Conservation (phyloP, 1,139 yeast species). For the Pichia sp. region DNA sequence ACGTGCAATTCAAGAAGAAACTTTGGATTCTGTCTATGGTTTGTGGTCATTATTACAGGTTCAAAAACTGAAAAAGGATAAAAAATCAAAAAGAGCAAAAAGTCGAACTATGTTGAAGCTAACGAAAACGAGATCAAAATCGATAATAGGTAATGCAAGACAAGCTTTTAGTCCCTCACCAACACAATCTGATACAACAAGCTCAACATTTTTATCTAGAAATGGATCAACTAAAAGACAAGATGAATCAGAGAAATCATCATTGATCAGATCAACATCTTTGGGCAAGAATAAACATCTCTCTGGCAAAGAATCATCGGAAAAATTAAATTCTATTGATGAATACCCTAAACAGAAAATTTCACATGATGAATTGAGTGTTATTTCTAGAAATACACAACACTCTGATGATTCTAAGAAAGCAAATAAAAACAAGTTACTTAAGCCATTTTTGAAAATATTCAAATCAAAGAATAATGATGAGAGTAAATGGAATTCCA, state of each 20-base stretch:
- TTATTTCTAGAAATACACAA: conserved; percentile 4
- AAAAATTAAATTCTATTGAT: not conserved
- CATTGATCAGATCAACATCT: not conserved
- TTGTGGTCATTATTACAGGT: conserved; percentile 73
- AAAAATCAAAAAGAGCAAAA: conserved; percentile 32
- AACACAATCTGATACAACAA: not conserved
- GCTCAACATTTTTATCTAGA: conserved; percentile 1
- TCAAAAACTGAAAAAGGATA: conserved; percentile 40
- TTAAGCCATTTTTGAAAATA: not conserved
- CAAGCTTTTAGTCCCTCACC: conserved; percentile 17
- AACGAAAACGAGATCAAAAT: conserved; percentile 22
- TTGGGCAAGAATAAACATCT: not conserved
- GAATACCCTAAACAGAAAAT: not conserved
- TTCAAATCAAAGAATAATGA: conserved; percentile 7
- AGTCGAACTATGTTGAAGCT: conserved; percentile 44
- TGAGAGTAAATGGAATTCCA: too few relatives aligned
- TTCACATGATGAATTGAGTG: not conserved
- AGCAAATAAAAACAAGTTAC: not conserved
- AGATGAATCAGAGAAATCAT: not conserved
- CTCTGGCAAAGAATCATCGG: not conserved
- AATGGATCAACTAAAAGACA: conserved; percentile 1
- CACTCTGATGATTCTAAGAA: not conserved
- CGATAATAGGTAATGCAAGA: conserved; percentile 21
- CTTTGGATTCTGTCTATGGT: conserved; percentile 78
- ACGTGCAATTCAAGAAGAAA: conserved; percentile 50